These are phyloP conservation scores for Colletotrichum sidae DNA, from an alignment of 2,329 filamentous ascomycete species.

Conservation along the genomic window DNA sequence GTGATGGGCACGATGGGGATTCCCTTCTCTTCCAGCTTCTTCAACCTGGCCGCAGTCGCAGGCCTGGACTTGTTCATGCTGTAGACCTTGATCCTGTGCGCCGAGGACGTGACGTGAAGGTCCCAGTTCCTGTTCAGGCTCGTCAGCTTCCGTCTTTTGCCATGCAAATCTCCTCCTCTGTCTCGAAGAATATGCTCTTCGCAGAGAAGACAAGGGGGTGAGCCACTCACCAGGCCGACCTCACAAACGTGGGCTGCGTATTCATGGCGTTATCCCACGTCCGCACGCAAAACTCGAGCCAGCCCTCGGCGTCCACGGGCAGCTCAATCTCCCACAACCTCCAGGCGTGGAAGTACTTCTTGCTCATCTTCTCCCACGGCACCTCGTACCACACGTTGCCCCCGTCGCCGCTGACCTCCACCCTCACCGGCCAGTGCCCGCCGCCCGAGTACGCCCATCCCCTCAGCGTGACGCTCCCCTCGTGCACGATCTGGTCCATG, in stretches of 20 bases:
- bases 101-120: conserved; percentile 72
- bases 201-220: neutral
- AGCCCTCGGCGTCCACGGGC: conserved; percentile 71
- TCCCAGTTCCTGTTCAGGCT: conserved; percentile 68
- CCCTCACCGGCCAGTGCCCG: conserved; percentile 69
- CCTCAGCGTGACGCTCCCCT: conserved; percentile 66
- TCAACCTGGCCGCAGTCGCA: conserved; percentile 61
- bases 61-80: conserved; percentile 68
- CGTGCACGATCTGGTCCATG: conserved; percentile 69
- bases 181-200: too few relatives aligned
- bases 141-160: neutral
- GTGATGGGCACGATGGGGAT: conserved; percentile 65
- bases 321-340: conserved; percentile 72
- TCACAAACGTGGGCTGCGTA: conserved; percentile 67
- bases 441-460: conserved; percentile 70
- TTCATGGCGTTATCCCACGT: conserved; percentile 73
- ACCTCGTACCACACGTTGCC: conserved; percentile 74
- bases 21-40: conserved; percentile 61
- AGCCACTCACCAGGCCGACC: conserved; percentile 41
- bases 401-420: conserved; percentile 73
- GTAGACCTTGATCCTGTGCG: conserved; percentile 71
- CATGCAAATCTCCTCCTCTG: too few relatives aligned
- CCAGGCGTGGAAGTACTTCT: conserved; percentile 74
- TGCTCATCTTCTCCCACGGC: conserved; percentile 67
- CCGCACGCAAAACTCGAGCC: conserved; percentile 68